Conservation (phyloP, 139 green algal genomes). For the Micractinium conductrix region DNA sequence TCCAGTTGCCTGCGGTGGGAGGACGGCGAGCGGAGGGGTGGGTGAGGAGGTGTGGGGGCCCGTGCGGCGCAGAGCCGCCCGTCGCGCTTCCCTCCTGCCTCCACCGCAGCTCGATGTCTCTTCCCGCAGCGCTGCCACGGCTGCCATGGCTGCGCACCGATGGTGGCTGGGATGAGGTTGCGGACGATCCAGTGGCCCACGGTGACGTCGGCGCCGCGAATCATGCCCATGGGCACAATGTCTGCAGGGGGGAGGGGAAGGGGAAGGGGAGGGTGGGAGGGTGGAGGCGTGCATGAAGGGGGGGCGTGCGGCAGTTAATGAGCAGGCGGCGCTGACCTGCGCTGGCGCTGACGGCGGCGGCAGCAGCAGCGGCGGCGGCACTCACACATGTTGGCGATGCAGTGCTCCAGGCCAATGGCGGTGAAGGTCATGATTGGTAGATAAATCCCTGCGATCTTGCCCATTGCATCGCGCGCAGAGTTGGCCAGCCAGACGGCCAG, state of each 20-base stretch:
- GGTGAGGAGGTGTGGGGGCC: too few species aligned
- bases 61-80: too few species aligned
- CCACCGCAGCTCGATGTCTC: too few species aligned
- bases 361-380: too few species aligned
- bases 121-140: too few species aligned
- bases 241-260: not conserved
- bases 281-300: not conserved
- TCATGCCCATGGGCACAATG: not conserved
- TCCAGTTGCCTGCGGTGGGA: not conserved
- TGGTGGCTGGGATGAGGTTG: slow-evolving; percentile 11
- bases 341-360: too few species aligned
- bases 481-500: slow-evolving; percentile 25
- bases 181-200: not conserved
- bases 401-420: slow-evolving; percentile 12
- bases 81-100: too few species aligned
- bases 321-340: too few species aligned
- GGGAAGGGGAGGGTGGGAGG: not conserved
- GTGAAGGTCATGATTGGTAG: slow-evolving; percentile 12
- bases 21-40: too few species aligned
- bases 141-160: not conserved
- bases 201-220: not conserved
- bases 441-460: slow-evolving; percentile 9
- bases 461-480: not conserved
- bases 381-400: slow-evolving; percentile 12
- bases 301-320: too few species aligned